Conservation (phyloP, 2,329 filamentous ascomycete species). For the Hypoxylon sp. region DNA sequence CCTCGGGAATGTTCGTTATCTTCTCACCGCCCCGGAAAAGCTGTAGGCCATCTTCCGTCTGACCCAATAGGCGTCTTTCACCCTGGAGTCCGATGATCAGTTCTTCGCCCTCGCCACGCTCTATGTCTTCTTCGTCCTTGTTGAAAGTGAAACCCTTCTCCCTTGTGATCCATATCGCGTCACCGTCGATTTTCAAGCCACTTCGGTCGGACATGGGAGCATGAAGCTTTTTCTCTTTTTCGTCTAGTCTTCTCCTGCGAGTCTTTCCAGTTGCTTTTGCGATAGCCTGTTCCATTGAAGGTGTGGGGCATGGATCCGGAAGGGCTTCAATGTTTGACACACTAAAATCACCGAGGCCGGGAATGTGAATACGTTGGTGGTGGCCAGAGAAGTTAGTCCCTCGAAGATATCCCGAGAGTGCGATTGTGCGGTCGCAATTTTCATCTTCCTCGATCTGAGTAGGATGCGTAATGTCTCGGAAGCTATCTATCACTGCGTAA, state of each 20-base stretch:
- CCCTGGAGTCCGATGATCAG: conserved; percentile 90
- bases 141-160: conserved; percentile 80
- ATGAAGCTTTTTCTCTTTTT: conserved; percentile 96
- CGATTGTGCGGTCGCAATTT: conserved; percentile 90
- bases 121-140: conserved; percentile 69
- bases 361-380: conserved; percentile 88
- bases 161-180: conserved; percentile 87
- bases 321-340: conserved; percentile 85
- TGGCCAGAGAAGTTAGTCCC: conserved; percentile 92
- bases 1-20: conserved; percentile 66
- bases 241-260: conserved; percentile 81
- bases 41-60: conserved; percentile 82
- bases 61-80: conserved; percentile 81
- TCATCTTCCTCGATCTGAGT: conserved; percentile 87
- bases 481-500: conserved; percentile 91
- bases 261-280: conserved; percentile 87
- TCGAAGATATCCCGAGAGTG: conserved; percentile 90
- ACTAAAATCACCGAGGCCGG: conserved; percentile 88
- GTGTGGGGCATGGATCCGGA: conserved; percentile 95
- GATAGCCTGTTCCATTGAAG: conserved; percentile 85
- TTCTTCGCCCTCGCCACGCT: conserved; percentile 93
- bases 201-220: conserved; percentile 99
- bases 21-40: conserved; percentile 82
- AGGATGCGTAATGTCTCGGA: conserved; percentile 93
- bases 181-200: conserved; percentile 93